These are phyloP conservation scores for Beauveria scarabaeidicola DNA, from an alignment of 2,329 filamentous ascomycete genomes.

Conservation along the genomic window DNA sequence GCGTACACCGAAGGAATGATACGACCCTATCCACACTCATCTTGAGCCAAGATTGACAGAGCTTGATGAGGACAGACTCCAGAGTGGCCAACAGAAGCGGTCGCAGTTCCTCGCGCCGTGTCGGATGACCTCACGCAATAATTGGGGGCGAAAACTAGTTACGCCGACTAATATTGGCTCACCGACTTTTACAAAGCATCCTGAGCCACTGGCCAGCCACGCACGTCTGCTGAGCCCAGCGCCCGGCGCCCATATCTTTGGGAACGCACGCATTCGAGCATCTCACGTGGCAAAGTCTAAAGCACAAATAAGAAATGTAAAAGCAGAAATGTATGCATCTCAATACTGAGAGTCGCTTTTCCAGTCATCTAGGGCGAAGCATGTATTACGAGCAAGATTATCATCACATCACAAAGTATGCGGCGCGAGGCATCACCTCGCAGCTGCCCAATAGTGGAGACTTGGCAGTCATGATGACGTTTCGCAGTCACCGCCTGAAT, in stretches of 20 bases:
- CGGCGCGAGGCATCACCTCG: not conserved
- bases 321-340: not conserved
- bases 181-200: slow-evolving; percentile 2
- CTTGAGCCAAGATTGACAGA: not conserved
- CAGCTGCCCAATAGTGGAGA: slow-evolving; percentile 9
- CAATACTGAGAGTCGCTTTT: not conserved
- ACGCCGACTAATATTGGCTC: not conserved
- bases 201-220: not conserved
- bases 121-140: not conserved
- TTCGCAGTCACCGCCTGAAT: slow-evolving; percentile 1
- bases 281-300: not conserved
- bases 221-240: not conserved
- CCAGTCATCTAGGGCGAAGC: not conserved
- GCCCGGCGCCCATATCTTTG: not conserved
- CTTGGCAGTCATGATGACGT: slow-evolving; percentile 1
- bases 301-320: not conserved
- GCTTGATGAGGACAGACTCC: not conserved
- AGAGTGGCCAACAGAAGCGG: not conserved
- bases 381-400: not conserved
- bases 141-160: not conserved
- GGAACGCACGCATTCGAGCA: not conserved
- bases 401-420: not conserved
- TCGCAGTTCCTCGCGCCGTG: not conserved
- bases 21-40: no score
- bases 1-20: no score